Percentiles rank a stretch among this genome's conserved stretches.
phyloP scores from a whole-genome alignment of 1,284 basidiomycete species.

The Apiotrichum gracile region DNA sequence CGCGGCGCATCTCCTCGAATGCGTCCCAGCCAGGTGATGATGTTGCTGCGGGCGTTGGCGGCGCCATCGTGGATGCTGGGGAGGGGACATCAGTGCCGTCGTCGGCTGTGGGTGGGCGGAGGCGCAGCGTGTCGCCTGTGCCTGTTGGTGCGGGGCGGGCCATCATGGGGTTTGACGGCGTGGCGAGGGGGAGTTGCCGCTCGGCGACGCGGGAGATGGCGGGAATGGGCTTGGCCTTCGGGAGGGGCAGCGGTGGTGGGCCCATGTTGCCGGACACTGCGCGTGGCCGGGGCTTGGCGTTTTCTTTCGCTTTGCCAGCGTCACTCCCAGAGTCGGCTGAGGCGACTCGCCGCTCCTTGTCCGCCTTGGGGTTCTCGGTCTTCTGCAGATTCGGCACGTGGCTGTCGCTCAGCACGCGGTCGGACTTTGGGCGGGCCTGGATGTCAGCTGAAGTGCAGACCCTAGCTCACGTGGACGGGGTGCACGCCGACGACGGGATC shows the following conservation, averaged over 20 bases:
- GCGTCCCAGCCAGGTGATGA: constrained; percentile 4
- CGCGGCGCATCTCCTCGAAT: constrained; percentile 21
- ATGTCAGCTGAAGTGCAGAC: background rate
- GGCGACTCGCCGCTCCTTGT: no score
- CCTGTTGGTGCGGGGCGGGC: background rate
- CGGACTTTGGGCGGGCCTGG: background rate
- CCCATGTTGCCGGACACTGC: background rate
- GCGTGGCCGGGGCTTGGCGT: background rate
- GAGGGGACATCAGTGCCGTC: background rate
- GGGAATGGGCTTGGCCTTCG: background rate
- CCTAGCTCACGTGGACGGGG: background rate
- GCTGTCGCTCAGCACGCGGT: background rate
- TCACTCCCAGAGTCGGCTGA: no score
- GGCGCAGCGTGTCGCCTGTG: constrained; percentile 5
- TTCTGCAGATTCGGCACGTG: background rate
- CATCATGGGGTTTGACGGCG: background rate
- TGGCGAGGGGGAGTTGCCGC: background rate
- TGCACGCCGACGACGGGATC: background rate
- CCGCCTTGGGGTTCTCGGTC: background rate
- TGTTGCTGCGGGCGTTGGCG: background rate
- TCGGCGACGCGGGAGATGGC: background rate
- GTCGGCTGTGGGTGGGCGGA: constrained; percentile 4
- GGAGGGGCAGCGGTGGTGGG: background rate
- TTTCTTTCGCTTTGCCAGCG: background rate
- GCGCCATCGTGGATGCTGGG: background rate